Base-by-base conservation (phyloP, 140 eudicot species). In the Ambrosia hybrid region DNA sequence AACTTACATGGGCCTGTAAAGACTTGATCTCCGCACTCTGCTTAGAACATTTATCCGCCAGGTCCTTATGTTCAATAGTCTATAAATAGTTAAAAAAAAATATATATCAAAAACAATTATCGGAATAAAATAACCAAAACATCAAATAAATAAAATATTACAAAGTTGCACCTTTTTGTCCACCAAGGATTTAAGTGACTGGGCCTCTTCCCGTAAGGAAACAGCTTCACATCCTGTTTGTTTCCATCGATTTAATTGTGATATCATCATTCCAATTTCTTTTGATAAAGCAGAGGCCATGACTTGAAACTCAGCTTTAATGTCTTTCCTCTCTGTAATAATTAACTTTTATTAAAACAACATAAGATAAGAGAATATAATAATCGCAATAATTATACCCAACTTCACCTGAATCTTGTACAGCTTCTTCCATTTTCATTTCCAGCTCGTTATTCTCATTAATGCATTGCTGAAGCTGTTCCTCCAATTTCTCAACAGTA, bases 251-350 rank as follows among this genome's bases (percentile, higher is more conserved):
- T 86, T 88, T 81, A 93, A 74, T 79, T 90, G 98, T 10, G 89
- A 83, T 71, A 85, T 86, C 98, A 93, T 90, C 93, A 93, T 81
- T 70, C 76, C 88, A 68, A 87, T 87, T 84, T 93, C 98, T 84
- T 90, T 93, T 14, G 93, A 87, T 67, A 93, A 80, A 57, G 98
- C 96, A 10, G 97, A 89, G 53, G 93, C 78, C 98, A 93, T 93
- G 38, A 90, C 95, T 48, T 84, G 87, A 76, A 93, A 93, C 75
- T 93, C 98, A 49, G 80, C 85, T 77, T 93, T 93, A 45, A 93
- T 82, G 81, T 93, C 98, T 78, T 90, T 82, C 70, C 91, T 84
- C 70, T 92, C 98, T 89, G 85, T 69, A 61, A 67, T 52, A 36
- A 10, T 55, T 64, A 15, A 11, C 21, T 57, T 49, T 49, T 67